A percentile compares a stretch with the other conserved stretches of the same genome.
These are phyloP conservation scores for Aspergillus ellipticus DNA, from an alignment of 495 filamentous ascomycete genomes.

Conservation along the genomic window DNA sequence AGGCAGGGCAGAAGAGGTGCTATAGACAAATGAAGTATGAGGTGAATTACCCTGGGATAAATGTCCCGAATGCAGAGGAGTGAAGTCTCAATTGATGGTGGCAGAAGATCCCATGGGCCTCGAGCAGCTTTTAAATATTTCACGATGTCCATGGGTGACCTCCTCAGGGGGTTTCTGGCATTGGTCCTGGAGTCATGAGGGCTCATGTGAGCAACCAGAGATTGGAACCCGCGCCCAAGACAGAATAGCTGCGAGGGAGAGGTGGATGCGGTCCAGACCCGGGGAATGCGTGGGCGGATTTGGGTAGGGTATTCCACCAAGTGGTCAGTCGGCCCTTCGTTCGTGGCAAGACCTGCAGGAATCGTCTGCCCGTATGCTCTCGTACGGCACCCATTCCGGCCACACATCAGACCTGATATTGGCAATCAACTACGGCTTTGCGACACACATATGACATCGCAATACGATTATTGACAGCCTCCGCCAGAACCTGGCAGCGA, in stretches of 20 bases:
- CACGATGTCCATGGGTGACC: slow-evolving; percentile 7
- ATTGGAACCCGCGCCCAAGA: slow-evolving; percentile 3
- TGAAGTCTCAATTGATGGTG: background rate
- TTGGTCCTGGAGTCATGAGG: slow-evolving; percentile 4
- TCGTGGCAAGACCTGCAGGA: slow-evolving; percentile 3
- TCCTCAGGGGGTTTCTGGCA: background rate
- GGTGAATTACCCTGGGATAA: background rate
- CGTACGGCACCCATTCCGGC: background rate
- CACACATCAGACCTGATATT: background rate
- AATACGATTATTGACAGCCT: background rate
- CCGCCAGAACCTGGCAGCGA: background rate
- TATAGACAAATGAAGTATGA: background rate
- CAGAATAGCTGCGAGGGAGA: slow-evolving; percentile 11
- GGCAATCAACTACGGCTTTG: background rate
- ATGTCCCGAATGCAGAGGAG: too few relatives aligned
- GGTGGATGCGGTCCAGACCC: slow-evolving; percentile 15
- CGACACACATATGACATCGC: background rate
- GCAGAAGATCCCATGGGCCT: background rate
- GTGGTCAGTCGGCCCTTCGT: background rate
- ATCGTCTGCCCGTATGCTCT: background rate
- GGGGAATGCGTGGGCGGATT: slow-evolving; percentile 8
- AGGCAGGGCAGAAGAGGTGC: background rate
- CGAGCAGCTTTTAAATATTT: slow-evolving; percentile 7
- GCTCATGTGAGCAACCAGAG: slow-evolving; percentile 17
- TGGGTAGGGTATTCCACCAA: slow-evolving; percentile 1